phyloP scores from a whole-genome alignment of 257 asterid species.

The Anisodus acutangulus region DNA sequence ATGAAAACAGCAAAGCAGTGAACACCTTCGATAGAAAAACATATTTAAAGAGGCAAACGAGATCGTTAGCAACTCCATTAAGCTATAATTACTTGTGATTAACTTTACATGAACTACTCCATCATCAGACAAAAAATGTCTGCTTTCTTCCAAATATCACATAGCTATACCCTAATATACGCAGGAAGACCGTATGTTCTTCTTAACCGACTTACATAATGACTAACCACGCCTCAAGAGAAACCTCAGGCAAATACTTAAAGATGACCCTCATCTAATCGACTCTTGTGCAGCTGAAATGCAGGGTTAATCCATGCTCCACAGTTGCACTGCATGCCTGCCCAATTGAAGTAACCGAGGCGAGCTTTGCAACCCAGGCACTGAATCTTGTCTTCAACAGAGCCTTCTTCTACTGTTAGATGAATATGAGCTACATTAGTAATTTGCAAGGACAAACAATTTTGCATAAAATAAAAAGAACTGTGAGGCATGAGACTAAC shows the following conservation, averaged over 20 bases:
- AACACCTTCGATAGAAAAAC: not conserved
- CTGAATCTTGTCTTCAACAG: conserved; percentile 70
- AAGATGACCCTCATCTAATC: conserved; percentile 66
- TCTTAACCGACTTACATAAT: not conserved
- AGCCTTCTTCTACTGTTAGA: conserved; percentile 73
- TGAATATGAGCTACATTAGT: conserved; percentile 29
- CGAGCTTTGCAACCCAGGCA: conserved; percentile 90
- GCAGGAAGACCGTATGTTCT: not conserved
- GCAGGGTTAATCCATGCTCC: conserved; percentile 94
- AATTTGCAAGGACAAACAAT: conserved; percentile 24
- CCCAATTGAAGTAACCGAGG: conserved; percentile 86
- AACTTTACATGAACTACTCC: conserved; percentile 3
- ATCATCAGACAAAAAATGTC: not conserved
- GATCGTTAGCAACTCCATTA: not conserved
- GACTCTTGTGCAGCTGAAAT: conserved; percentile 89
- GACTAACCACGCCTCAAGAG: not conserved
- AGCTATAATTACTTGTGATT: not conserved
- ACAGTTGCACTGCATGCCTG: conserved; percentile 96
- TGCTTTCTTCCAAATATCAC: not conserved
- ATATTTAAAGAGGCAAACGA: not conserved
- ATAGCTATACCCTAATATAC: not conserved
- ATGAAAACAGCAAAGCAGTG: not conserved
- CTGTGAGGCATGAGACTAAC: conserved; percentile 40
- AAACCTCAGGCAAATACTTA: conserved; percentile 34
- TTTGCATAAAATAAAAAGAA: not conserved